Base-by-base conservation (phyloP, 352 stramenopile species). In the Phytophthora tentaculata region DNA sequence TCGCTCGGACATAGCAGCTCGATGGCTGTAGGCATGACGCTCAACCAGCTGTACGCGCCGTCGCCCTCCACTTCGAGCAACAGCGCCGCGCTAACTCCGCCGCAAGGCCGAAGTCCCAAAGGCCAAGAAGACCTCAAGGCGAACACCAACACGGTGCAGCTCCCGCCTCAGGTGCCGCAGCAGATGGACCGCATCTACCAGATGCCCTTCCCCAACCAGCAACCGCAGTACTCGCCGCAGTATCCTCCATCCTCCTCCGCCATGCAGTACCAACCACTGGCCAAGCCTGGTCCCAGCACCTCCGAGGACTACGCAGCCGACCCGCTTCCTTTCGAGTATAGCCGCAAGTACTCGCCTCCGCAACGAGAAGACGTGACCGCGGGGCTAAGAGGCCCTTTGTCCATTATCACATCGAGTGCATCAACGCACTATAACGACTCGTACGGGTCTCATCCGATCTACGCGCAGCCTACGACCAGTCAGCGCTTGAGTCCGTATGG, bases 271-370 rank as follows among this genome's bases (percentile, higher is more conserved):
- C 54, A 67, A 19, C 62, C 64, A 32, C 20, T 80, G 17, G 35
- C 71, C 23, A 68, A 74, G 47, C 47, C 67, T 0, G 63, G 70
- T 0, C 61, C 63, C n/a, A 73, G 64, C 17, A 72, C 62, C 12
- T 72, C 73, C 1, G 82, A 93, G 24, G 83, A 90, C n/a, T 95
- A 93, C 69, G 74, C 86, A 5, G 83, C 84, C 5, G 84, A 95
- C 56, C 86, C 86, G 22, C 65, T 95, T 2, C 86, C 86, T 0
- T 95, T 95, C 60, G 84, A 95, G 58, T 95, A 95, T 69, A 82
- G 60, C 59, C 76, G 76, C 55, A 79, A 82, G 61, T 84, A 80
- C 64, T 80, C 77, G 41, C 52, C 52, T 17, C 14, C 29, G 20
- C 52, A 58, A 4, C 47, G 67, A 13, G 71, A 79, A 8, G 67